Evolutionary conservation across 2,329 filamentous ascomycete genomes (phyloP), one percentile per base, ranked within the genome.

Genomic region (Fusarium pseudograminearum): DNA sequence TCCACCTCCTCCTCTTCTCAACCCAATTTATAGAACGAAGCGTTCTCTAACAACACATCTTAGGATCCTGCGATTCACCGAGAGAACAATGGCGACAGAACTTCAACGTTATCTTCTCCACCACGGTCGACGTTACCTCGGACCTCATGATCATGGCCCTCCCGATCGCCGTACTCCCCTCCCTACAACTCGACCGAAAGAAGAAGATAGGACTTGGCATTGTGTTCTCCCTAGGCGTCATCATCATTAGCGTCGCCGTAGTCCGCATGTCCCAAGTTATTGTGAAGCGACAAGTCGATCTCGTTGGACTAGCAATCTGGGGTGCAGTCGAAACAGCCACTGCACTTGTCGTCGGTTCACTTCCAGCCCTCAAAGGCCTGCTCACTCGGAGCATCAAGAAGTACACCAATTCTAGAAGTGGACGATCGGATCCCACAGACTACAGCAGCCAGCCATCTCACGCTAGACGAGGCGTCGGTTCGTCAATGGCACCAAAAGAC

Each of bases 131-230:
- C 3, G 33, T 68, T 4, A 15, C 42, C 4, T 55, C 64, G 2
- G 65, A 68, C 22, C 28, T 68, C 9, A 68, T 68, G 65, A 68
- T 68, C 5, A 68, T 68, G 44, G 58, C 58, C 5, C 58, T 68
- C 3, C 65, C 65, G 20, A 68, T 68, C 30, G 58, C 65, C 1
- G 44, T 68, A 3, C 47, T 68, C 0, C 65, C 65, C 1, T 68
- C 65, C 2, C 11, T 68, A 4, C 65, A 68, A 24, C 64, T 68
- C 3, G 64, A 68, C 7, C 52, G 5, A 10, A 68, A 55, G 12
- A 68, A 68, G 18, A 68, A 68, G 20, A 55, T 68, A 1, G 65
- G 64, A 0, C 65, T 68, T 3, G 64, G 64, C 0, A 7, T 68
- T 7, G 65, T 41, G 1, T 68, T 68, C 5, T 68, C 65, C 1